Conservation (phyloP, 441 rosid genomes). For the Aquilaria agallochum region DNA sequence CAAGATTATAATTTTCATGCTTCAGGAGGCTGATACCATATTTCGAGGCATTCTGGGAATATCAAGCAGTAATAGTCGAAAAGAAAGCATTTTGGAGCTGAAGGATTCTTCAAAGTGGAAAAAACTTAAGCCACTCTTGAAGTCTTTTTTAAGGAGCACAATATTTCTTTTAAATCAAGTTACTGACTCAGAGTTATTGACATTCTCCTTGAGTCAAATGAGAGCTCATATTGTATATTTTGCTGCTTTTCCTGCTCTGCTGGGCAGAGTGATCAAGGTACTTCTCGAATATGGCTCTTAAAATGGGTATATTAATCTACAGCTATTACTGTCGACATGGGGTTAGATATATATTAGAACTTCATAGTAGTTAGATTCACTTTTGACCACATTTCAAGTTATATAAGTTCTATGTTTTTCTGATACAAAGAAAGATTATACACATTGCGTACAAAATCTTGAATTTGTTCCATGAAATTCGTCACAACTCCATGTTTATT, state of each 20-base stretch:
- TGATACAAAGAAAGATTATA: too few species aligned
- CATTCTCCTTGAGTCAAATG: constrained; percentile 49
- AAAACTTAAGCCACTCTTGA: constrained; percentile 59
- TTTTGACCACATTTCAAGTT: too few species aligned
- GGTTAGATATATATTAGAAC: too few species aligned
- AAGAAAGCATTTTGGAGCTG: constrained; percentile 58
- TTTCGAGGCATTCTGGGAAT: constrained; percentile 62
- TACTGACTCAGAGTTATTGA: constrained; percentile 56
- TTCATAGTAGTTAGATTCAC: too few species aligned
- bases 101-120: constrained; percentile 73
- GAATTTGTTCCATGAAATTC: too few species aligned
- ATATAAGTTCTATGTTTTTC: too few species aligned
- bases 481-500: too few species aligned
- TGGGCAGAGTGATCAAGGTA: constrained; percentile 75
- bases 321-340: too few species aligned
- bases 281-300: constrained; percentile 1
- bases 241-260: constrained; percentile 64
- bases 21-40: constrained; percentile 61
- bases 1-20: constrained; percentile 53
- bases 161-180: constrained; percentile 63
- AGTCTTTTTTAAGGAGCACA: constrained; percentile 75
- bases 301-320: background rate
- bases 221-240: constrained; percentile 54
- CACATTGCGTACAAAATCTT: too few species aligned
- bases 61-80: constrained; percentile 44